These are phyloP conservation scores for Pinus taeda DNA, from an alignment of 75 land plant species.

Conservation along the genomic window DNA sequence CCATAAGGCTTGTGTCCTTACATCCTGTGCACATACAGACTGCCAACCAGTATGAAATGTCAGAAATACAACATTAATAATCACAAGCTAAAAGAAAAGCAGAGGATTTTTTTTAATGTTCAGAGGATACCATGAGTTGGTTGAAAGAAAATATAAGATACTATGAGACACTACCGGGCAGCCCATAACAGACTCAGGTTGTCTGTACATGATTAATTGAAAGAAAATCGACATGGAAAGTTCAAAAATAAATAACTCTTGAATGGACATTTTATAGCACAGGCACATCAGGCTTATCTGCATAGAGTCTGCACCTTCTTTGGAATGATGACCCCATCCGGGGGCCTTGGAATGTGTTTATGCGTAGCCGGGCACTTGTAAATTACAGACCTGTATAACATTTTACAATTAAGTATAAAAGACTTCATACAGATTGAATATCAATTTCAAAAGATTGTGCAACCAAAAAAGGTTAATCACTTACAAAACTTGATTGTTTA, in stretches of 20 bases:
- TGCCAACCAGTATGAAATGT: constrained; percentile 12
- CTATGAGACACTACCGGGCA: background rate
- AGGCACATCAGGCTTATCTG: too few species aligned
- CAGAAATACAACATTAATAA: background rate
- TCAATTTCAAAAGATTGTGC: background rate
- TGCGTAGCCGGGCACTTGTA: constrained; percentile 24
- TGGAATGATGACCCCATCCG: constrained; percentile 29
- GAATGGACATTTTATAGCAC: too few species aligned
- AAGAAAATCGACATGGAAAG: too few species aligned
- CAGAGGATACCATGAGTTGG: background rate
- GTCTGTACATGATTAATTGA: background rate
- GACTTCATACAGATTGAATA: background rate
- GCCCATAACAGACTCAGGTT: background rate
- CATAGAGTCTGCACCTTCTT: constrained; percentile 23
- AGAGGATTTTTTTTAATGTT: background rate
- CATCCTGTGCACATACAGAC: constrained; percentile 64
- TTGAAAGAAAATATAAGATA: background rate
- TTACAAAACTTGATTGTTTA: constrained; percentile 95
- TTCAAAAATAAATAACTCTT: too few species aligned
- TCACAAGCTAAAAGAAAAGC: background rate
- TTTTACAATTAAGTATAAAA: background rate
- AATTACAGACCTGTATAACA: constrained; percentile 27
- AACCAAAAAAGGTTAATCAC: constrained; percentile 1
- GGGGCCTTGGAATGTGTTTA: constrained; percentile 33
- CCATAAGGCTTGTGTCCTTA: constrained; percentile 73